Percentiles rank a stretch among this genome's conserved stretches.
Evolutionary conservation across 345 rosid species (phyloP).

Genomic region (Heritiera littoralis): DNA sequence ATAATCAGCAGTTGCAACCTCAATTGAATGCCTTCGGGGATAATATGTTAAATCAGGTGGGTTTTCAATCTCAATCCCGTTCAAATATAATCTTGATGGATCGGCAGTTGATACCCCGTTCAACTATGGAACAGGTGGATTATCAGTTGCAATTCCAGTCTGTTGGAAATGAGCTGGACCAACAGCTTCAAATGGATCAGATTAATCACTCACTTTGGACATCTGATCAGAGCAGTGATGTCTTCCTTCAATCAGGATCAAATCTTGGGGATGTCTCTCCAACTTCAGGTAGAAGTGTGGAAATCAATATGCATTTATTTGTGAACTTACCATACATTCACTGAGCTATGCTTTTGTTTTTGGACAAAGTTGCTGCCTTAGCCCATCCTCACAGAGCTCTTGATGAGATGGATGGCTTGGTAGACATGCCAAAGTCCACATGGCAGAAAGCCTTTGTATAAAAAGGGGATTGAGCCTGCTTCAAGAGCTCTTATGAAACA

Average conservation of each 20-base stretch:
- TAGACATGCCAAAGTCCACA: conserved; percentile 39
- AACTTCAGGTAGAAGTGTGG: conserved; percentile 50
- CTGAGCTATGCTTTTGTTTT: conserved; percentile 30
- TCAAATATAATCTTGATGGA: conserved; percentile 16
- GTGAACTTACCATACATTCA: conserved; percentile 12
- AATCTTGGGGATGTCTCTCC: conserved; percentile 24
- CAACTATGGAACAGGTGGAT: conserved; percentile 22
- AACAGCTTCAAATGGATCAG: conserved; percentile 38
- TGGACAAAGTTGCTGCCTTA: conserved; percentile 47
- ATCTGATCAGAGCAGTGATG: conserved; percentile 40
- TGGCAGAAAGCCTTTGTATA: conserved; percentile 38
- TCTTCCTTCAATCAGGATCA: conserved; percentile 24
- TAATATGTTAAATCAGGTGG: conserved; percentile 33
- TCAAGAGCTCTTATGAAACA: conserved; percentile 50
- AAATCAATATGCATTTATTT: conserved; percentile 8
- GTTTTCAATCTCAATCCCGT: conserved; percentile 22
- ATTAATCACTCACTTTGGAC: conserved; percentile 39
- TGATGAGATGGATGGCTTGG: conserved; percentile 48
- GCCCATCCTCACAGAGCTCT: conserved; percentile 49
- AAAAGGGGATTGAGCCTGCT: conserved; percentile 44
- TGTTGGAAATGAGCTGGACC: conserved; percentile 29
- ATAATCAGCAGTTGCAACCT: not conserved
- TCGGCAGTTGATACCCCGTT: conserved; percentile 19
- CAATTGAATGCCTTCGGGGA: conserved; percentile 16
- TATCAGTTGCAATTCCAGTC: conserved; percentile 36